Base-by-base conservation (phyloP, 768 basidiomycete genomes). In the Russula olivacea region DNA sequence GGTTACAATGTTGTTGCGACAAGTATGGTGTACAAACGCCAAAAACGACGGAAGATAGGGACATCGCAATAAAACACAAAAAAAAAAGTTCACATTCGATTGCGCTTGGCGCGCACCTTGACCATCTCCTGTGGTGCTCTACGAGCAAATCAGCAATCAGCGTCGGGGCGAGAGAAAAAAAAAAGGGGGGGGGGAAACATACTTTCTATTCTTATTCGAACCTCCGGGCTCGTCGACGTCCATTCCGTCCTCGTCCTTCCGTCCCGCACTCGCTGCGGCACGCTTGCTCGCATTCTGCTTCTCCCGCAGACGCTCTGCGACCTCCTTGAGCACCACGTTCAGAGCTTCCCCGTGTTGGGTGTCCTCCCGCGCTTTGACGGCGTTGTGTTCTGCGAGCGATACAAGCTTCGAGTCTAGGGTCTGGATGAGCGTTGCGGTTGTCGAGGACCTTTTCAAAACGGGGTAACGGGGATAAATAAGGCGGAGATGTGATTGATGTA, bases 361-460 rank as follows among this genome's bases (percentile, higher is more conserved):
- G 45, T 78, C 77, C n/a, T 72, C 71, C 2, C 66, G 63, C 61
- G 82, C 82, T 15, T 73, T 73, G 1, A 71, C 71, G 3, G 74
- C 76, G 6, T 72, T 72, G 58, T 82, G 77, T 9, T 75, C 71
- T 0, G 81, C 73, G n/a, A 91, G 81, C 28, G 78, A 70, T 21
- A 75, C 72, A 50, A 95, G 81, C 74, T 89, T 88, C 30, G 77
- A 74, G 68, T 93, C 89, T 17, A 96, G 81, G 4, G 89, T 84
- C 5, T 79, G 69, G 54, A 96, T 80, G 7, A 94, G 86, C 6
- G 80, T 74, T 6, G 86, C 79, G 2, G 90, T 88, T 12, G 86
- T 91, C 15, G 79, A 76, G 12, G 87, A 83, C 89, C 88, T 90
- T 32, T 90, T 40, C 1, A 0, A 1, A 69, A 12, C 21, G 61